Base-by-base conservation (phyloP, 140 eudicot genomes). In the Anethum foeniculum region DNA sequence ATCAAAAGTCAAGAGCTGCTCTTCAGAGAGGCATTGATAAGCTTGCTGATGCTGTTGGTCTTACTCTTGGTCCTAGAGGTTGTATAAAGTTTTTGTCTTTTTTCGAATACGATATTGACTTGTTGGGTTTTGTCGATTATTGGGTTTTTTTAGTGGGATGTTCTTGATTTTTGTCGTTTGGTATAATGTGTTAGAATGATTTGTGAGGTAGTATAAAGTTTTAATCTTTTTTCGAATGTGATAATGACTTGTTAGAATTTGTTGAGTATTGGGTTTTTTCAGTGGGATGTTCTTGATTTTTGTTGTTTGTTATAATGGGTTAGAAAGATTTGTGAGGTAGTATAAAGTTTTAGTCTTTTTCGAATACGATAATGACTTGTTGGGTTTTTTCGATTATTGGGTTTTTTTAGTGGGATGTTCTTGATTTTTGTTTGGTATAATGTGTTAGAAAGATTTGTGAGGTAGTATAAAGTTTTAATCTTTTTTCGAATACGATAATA, bases 21-120 rank as follows among this genome's bases (percentile, higher is more conserved):
- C 88, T 92, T 78, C 97, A 92, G 82, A 85, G 90, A 7, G 97
- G 97, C 6, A 92, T 92, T 34, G 97, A 92, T 72, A 92, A 92
- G 83, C 90, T 92, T 27, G 93, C 95, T 32, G 93, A 92, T 80
- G 89, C 85, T 36, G 97, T 92, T 72, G 97, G 90, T 0, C 91
- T 92, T 71, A 92, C 97, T 44, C 97, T 92, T 75, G 97, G 97
- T 23, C 95, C 97, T 39, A 90, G 96, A 81, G 97, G 97, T 92
- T 84, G 97, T 92, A 81, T 60, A 47, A 75, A 75, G 79, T 75
- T 75, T 75, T 32, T 0, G 28, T 25, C 44, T 46, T 78, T 78
- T 78, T 62, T 25, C 36, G 36, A 10, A n/a, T 62, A 0, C 30
- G 71, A 25, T 25, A 27, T 1, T 10, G 0, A 8, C 6, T 25